phyloP scores from a whole-genome alignment of 805 yeast species.

The Zygotorulaspora chibaensis region DNA sequence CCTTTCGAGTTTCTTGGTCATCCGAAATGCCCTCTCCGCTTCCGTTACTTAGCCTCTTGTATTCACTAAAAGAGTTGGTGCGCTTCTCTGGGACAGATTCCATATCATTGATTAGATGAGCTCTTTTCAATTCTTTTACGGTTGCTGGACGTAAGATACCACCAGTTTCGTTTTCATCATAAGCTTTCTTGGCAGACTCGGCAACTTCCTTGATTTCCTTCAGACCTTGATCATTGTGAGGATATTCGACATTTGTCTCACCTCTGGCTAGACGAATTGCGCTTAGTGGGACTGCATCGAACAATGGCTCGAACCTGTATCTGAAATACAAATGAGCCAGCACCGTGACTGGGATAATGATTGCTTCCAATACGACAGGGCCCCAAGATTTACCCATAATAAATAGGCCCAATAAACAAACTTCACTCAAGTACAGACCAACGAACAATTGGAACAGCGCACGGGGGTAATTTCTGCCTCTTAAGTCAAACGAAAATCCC shows the following conservation, averaged over 20 bases:
- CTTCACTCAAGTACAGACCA: slow-evolving; percentile 66
- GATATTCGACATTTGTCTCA: slow-evolving; percentile 45
- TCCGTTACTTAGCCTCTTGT: slow-evolving; percentile 5
- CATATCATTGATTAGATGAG: slow-evolving; percentile 26
- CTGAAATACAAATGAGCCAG: slow-evolving; percentile 55
- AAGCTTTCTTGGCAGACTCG: slow-evolving; percentile 29
- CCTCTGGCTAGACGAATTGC: slow-evolving; percentile 41
- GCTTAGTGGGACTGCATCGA: slow-evolving; percentile 67
- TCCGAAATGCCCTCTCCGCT: background rate
- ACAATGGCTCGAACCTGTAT: slow-evolving; percentile 54
- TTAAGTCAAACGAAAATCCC: slow-evolving; percentile 54
- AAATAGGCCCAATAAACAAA: slow-evolving; percentile 65
- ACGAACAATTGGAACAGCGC: slow-evolving; percentile 70
- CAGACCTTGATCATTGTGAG: slow-evolving; percentile 60
- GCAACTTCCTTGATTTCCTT: slow-evolving; percentile 54
- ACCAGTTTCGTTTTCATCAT: slow-evolving; percentile 24
- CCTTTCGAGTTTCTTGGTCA: slow-evolving; percentile 1
- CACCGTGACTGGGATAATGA: slow-evolving; percentile 55
- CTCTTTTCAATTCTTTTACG: slow-evolving; percentile 27
- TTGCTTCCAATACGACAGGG: slow-evolving; percentile 63
- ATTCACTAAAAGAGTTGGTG: slow-evolving; percentile 5
- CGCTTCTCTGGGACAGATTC: slow-evolving; percentile 10
- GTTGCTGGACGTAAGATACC: slow-evolving; percentile 32
- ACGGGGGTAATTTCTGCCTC: slow-evolving; percentile 71
- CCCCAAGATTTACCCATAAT: slow-evolving; percentile 80